Conservation (phyloP, 176 grass and related monocot species). For the Hordeum marinum region DNA sequence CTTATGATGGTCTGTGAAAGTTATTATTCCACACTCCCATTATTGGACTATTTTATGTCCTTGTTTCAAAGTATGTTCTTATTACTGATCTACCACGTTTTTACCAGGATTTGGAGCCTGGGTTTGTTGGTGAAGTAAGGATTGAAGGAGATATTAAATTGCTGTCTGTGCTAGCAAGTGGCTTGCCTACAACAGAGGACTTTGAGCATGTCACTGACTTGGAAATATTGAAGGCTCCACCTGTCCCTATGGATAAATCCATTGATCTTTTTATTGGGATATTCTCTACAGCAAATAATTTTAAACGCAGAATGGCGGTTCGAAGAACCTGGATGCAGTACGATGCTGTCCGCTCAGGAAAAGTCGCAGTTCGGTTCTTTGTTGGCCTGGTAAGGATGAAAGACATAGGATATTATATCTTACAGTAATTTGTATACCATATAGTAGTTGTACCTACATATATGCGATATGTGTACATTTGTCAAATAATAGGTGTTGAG, state of each 20-base stretch:
- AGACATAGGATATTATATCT: neutral
- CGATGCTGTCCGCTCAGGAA: slow-evolving; percentile 73
- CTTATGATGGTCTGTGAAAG: neutral
- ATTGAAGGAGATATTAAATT: slow-evolving; percentile 91
- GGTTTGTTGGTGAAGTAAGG: slow-evolving; percentile 90
- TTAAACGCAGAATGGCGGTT: slow-evolving; percentile 95
- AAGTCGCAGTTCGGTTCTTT: slow-evolving; percentile 81
- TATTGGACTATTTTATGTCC: neutral
- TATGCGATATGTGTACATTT: neutral
- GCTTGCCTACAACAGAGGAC: slow-evolving; percentile 89
- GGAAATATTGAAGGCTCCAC: slow-evolving; percentile 66
- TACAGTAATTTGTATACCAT: neutral
- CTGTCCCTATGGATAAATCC: slow-evolving; percentile 52
- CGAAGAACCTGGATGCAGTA: slow-evolving; percentile 99
- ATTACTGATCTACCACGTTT: slow-evolving; percentile 11
- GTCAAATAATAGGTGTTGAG: slow-evolving; percentile 7
- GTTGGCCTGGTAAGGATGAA: slow-evolving; percentile 89
- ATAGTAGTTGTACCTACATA: neutral
- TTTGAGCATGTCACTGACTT: slow-evolving; percentile 88
- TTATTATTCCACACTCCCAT: neutral
- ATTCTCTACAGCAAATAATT: slow-evolving; percentile 99
- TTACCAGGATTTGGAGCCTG: slow-evolving; percentile 84
- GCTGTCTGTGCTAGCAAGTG: slow-evolving; percentile 90
- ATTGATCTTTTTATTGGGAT: slow-evolving; percentile 82
- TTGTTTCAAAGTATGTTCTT: neutral